Conservation (phyloP, 441 rosid genomes). For the Croton laevigatus region DNA sequence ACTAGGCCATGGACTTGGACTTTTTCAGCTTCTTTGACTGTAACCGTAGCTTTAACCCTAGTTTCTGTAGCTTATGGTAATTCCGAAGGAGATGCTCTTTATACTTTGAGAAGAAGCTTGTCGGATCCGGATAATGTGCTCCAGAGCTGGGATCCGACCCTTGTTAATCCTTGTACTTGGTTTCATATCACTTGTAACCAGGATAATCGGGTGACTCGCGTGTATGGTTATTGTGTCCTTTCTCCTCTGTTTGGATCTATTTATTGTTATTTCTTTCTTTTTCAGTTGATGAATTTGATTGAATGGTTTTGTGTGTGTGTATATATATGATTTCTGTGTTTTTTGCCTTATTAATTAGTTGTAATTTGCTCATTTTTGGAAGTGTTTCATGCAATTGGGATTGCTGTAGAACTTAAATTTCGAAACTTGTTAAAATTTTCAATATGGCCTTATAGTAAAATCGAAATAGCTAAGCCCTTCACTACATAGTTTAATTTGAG, state of each 20-base stretch:
- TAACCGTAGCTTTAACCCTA: conserved; percentile 28
- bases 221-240: conserved; percentile 36
- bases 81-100: conserved; percentile 87
- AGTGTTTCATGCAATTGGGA: neutral
- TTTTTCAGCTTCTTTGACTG: conserved; percentile 16
- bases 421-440: neutral
- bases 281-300: neutral
- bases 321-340: neutral
- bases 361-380: neutral
- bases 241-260: conserved; percentile 4
- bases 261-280: neutral
- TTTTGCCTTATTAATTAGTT: neutral
- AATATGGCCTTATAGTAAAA: neutral
- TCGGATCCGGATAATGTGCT: conserved; percentile 83
- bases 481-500: neutral
- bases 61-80: conserved; percentile 44
- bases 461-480: neutral
- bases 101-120: conserved; percentile 61
- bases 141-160: conserved; percentile 97
- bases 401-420: neutral
- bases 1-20: conserved; percentile 34
- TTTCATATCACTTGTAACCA: conserved; percentile 91
- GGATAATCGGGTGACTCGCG: conserved; percentile 76
- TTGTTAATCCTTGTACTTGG: conserved; percentile 93
- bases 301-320: neutral